Evolutionary conservation across 768 basidiomycete genomes (phyloP).

Genomic region (Paxillus involutus): DNA sequence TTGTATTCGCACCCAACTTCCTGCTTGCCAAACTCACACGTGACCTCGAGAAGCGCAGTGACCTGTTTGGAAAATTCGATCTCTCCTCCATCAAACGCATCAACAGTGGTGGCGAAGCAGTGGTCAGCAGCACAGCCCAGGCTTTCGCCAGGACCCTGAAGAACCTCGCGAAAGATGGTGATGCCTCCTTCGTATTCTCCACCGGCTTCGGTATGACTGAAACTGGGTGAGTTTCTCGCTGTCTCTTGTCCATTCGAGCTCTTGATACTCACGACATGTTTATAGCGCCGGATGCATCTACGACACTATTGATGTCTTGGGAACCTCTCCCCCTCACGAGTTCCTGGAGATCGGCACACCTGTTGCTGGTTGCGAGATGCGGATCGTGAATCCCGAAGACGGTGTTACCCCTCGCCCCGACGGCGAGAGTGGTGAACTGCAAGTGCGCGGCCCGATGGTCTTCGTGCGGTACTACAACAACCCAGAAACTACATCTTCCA

Average conservation of each 20-base stretch:
- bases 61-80: conserved; percentile 29
- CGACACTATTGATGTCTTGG: conserved; percentile 27
- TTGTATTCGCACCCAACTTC: conserved; percentile 42
- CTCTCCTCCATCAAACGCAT: conserved; percentile 34
- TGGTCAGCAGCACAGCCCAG: conserved; percentile 37
- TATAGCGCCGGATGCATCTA: conserved; percentile 41
- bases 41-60: conserved; percentile 27
- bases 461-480: conserved; percentile 50
- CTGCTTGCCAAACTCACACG: conserved; percentile 38
- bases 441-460: conserved; percentile 39
- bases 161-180: conserved; percentile 19
- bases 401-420: conserved; percentile 26
- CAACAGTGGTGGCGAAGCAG: conserved; percentile 44
- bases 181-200: conserved; percentile 12
- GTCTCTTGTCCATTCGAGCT: not conserved
- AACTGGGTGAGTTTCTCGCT: conserved; percentile 29
- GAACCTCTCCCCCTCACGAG: conserved; percentile 22
- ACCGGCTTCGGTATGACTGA: conserved; percentile 45
- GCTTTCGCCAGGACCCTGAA: conserved; percentile 35
- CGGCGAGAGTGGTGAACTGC: conserved; percentile 37
- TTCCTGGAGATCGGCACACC: conserved; percentile 38
- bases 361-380: conserved; percentile 33
- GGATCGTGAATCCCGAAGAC: conserved; percentile 31
- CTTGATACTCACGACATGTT: not conserved
- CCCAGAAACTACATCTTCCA: conserved; percentile 42